phyloP scores from a whole-genome alignment of 2,329 filamentous ascomycete species.

The Fusarium tjaetaba region DNA sequence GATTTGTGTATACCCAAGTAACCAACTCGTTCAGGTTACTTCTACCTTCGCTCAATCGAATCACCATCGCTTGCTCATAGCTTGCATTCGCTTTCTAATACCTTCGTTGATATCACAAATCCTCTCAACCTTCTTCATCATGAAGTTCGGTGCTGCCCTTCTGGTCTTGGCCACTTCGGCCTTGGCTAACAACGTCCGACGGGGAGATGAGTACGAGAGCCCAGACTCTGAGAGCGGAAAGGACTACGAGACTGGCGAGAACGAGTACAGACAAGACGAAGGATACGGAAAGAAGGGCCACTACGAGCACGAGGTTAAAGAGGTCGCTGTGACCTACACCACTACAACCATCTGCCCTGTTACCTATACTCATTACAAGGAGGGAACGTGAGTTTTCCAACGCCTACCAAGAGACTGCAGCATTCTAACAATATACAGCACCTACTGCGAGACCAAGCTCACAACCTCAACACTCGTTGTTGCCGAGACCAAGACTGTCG shows the following conservation, averaged over 20 bases:
- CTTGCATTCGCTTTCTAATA: conserved; percentile 30
- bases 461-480: conserved; percentile 57
- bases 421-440: conserved; percentile 44
- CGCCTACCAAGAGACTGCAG: neutral
- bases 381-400: conserved; percentile 51
- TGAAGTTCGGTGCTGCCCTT: conserved; percentile 42
- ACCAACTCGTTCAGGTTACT: conserved; percentile 48
- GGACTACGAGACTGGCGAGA: conserved; percentile 16
- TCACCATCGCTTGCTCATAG: conserved; percentile 31
- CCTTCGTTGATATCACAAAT: conserved; percentile 29
- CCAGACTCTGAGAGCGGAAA: conserved; percentile 14
- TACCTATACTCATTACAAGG: conserved; percentile 53
- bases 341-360: conserved; percentile 58
- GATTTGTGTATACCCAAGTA: conserved; percentile 34
- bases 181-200: conserved; percentile 34
- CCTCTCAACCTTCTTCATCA: conserved; percentile 23
- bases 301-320: conserved; percentile 17
- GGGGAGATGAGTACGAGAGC: conserved; percentile 33
- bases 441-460: conserved; percentile 54
- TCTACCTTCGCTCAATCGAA: conserved; percentile 40
- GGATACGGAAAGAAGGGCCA: conserved; percentile 3
- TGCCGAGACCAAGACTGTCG: conserved; percentile 52
- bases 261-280: conserved; percentile 13
- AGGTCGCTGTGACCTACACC: conserved; percentile 50
- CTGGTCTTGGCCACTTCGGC: conserved; percentile 41